These are phyloP conservation scores for Podila minutissima DNA, from an alignment of 192 early-diverging fungal species.

Conservation along the genomic window DNA sequence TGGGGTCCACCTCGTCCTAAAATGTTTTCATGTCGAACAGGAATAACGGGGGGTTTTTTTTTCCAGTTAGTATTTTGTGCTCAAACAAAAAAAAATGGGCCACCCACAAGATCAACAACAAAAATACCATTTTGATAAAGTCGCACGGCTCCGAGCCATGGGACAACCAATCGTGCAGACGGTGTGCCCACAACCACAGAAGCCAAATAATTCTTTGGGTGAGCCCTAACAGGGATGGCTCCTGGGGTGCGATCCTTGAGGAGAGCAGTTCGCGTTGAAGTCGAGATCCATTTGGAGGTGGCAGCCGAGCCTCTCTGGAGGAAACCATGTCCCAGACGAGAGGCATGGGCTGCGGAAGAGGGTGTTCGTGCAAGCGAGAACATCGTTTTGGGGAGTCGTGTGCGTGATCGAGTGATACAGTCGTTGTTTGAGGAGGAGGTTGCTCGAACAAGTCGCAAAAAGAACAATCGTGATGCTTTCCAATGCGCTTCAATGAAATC, in stretches of 20 bases:
- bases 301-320: neutral
- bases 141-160: slow-evolving; percentile 22
- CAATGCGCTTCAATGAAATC: neutral
- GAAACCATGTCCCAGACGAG: neutral
- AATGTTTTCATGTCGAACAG: neutral
- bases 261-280: neutral
- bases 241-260: neutral
- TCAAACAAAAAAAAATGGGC: neutral
- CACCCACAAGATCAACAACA: neutral
- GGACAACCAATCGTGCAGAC: neutral
- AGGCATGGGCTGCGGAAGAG: neutral
- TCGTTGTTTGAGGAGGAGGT: too few species aligned
- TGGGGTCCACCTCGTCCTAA: slow-evolving; percentile 20
- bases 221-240: neutral
- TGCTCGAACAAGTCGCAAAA: neutral
- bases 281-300: neutral
- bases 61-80: neutral
- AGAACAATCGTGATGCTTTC: slow-evolving; percentile 8
- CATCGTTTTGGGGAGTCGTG: neutral
- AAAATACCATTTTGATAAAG: slow-evolving; percentile 26
- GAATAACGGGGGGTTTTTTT: too few species aligned
- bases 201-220: neutral
- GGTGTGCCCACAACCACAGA: neutral
- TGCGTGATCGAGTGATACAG: too few species aligned
- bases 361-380: neutral